phyloP scores from a whole-genome alignment of 345 rosid genomes.

The Anastatica hierochuntica region DNA sequence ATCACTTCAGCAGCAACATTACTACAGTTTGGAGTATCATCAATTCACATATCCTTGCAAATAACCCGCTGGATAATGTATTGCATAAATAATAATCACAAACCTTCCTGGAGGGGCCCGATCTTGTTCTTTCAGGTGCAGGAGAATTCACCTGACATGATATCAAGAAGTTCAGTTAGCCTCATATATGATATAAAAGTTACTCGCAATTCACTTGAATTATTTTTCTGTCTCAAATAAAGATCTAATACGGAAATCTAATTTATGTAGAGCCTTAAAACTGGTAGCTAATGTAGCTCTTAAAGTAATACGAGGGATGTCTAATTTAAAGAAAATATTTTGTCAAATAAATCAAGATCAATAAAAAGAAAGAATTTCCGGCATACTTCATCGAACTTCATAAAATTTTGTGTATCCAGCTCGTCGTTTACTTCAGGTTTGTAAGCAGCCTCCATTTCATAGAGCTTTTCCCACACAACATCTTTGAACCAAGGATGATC shows the following conservation, averaged over 20 bases:
- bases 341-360: neutral
- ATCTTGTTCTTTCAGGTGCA: slow-evolving; percentile 52
- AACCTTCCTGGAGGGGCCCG: slow-evolving; percentile 87
- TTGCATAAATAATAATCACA: slow-evolving; percentile 17
- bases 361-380: slow-evolving; percentile 6
- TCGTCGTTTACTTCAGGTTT: slow-evolving; percentile 91
- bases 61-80: neutral
- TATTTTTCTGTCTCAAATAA: neutral
- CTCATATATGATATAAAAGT: neutral
- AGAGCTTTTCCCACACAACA: slow-evolving; percentile 74
- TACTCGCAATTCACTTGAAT: neutral
- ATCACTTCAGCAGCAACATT: slow-evolving; percentile 1
- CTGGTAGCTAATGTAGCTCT: too few relatives aligned
- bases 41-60: neutral
- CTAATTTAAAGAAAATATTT: too few relatives aligned
- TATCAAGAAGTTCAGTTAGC: slow-evolving; percentile 5
- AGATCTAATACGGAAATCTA: neutral
- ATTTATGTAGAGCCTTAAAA: too few relatives aligned
- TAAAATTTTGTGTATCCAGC: slow-evolving; percentile 88
- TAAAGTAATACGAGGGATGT: too few relatives aligned
- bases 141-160: slow-evolving; percentile 60
- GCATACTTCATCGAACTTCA: slow-evolving; percentile 94
- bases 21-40: neutral
- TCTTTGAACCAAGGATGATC: slow-evolving; percentile 90
- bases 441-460: slow-evolving; percentile 91